Evolutionary conservation across 176 grass and related monocot genomes (phyloP).

Genomic region (Eremochloa ophiuroides): DNA sequence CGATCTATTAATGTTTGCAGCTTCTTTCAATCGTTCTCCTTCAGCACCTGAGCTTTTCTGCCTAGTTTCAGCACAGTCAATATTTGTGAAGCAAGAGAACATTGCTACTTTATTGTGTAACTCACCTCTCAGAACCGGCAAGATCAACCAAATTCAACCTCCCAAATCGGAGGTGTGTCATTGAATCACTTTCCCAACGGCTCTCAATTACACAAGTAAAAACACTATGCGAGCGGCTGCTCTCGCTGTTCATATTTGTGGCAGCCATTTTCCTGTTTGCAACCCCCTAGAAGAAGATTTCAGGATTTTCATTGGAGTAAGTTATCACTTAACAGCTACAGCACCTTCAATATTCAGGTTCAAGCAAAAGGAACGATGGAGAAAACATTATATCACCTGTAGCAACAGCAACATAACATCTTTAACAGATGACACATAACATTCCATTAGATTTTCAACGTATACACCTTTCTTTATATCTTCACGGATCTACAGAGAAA

Average conservation of each 20-base stretch:
- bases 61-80: constrained; percentile 58
- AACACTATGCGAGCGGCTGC: constrained; percentile 92
- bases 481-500: constrained; percentile 69
- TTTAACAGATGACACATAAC: constrained; percentile 61
- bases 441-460: constrained; percentile 85
- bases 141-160: constrained; percentile 94
- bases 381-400: constrained; percentile 51
- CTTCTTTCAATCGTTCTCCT: constrained; percentile 97
- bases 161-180: constrained; percentile 73
- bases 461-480: constrained; percentile 93
- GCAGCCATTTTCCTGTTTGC: constrained; percentile 88
- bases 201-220: constrained; percentile 95
- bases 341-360: background rate
- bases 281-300: constrained; percentile 53
- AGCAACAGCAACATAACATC: constrained; percentile 74
- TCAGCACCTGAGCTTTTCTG: constrained; percentile 95
- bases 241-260: constrained; percentile 95
- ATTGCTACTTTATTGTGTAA: background rate
- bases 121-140: constrained; percentile 94
- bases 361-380: background rate
- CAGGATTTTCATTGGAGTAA: constrained; percentile 7
- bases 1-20: constrained; percentile 94
- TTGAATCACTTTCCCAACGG: constrained; percentile 77
- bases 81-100: constrained; percentile 29
- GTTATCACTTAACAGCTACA: background rate